Evolutionary conservation across 73 alveolate genomes (phyloP), one percentile per base, ranked within the genome.

Genomic region (Paramecium pentaurelia): DNA sequence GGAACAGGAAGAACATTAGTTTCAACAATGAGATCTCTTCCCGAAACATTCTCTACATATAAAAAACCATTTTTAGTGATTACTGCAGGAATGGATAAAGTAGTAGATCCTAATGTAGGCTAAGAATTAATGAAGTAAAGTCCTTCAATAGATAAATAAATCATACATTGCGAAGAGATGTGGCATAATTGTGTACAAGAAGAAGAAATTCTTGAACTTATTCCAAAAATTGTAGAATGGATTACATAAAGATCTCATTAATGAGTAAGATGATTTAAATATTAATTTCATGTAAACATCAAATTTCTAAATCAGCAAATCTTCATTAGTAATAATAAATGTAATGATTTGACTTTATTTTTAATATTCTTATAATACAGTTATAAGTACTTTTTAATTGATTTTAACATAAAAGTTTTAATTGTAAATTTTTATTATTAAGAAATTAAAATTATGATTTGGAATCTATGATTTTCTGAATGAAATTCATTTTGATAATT

Each of bases 211-310:
- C 40, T 36, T 16, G 60, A 73, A 22, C 38, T 73, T n/a, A 73
- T 73, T 16, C 87, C 87, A 9, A 40, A 73, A 40, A 73, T 73
- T 16, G 42, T 40, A 34, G 40, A 73, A 73, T 73, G 87, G 87
- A 38, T 73, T 73, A 12, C 37, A n/a, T 14, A 73, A 73, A 34
- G 87, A 22, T 34, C 84, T 25, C 28, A 11, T 10, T 25, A 64
- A 64, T 64, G 51, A 64, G n/a, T 18, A 16, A n/a, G 16, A 7
- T 40, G 49, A 40, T 40, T 38, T 5, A 7, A 7, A 8, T 40
- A 7, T 40, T 40, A 34, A 34, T 34, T 34, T 34, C 25, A 34
- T 34, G 38, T 32, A 1, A 40, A n/a, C 49, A 40, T 40, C 49
- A 40, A 40, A 40, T 40, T n/a, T n/a, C n/a, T n/a, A n/a, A n/a